phyloP scores from a whole-genome alignment of 202 grass and related monocot species.

The Carex sylvatica region DNA sequence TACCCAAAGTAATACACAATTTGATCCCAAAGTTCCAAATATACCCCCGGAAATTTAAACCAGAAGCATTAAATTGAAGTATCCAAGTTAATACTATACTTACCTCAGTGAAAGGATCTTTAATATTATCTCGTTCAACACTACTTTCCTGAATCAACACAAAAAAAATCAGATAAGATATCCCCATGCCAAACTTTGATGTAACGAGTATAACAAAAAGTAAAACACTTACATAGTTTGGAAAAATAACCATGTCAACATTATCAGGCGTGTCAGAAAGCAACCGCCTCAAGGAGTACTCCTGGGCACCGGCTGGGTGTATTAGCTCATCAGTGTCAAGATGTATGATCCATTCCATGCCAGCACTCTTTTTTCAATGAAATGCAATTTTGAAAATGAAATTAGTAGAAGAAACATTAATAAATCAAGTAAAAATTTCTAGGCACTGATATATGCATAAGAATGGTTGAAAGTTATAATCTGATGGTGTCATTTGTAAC shows the following conservation, averaged over 20 bases:
- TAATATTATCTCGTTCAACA: conserved; percentile 88
- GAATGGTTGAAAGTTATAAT: not conserved
- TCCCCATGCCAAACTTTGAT: conserved; percentile 22
- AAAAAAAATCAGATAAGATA: conserved; percentile 29
- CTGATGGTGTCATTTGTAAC: conserved; percentile 6
- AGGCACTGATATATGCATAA: not conserved
- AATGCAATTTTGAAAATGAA: conserved; percentile 22
- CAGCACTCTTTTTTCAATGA: conserved; percentile 55
- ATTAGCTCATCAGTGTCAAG: conserved; percentile 96
- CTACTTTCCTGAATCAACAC: conserved; percentile 71
- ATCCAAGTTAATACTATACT: conserved; percentile 12
- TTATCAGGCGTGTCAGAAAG: conserved; percentile 92
- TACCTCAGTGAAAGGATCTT: conserved; percentile 99
- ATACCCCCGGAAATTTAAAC: not conserved
- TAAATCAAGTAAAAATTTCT: not conserved
- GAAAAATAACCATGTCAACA: conserved; percentile 99
- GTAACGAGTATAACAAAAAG: conserved; percentile 20
- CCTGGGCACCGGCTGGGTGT: conserved; percentile 82
- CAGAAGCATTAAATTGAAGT: not conserved
- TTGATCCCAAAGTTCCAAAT: not conserved
- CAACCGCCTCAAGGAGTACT: conserved; percentile 84
- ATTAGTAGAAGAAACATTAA: conserved; percentile 21
- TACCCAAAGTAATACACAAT: conserved; percentile 6
- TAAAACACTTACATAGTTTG: conserved; percentile 81
- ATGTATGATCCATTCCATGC: conserved; percentile 98